Conservation (phyloP, 2,329 filamentous ascomycete genomes). For the Venturiaceae sp. region DNA sequence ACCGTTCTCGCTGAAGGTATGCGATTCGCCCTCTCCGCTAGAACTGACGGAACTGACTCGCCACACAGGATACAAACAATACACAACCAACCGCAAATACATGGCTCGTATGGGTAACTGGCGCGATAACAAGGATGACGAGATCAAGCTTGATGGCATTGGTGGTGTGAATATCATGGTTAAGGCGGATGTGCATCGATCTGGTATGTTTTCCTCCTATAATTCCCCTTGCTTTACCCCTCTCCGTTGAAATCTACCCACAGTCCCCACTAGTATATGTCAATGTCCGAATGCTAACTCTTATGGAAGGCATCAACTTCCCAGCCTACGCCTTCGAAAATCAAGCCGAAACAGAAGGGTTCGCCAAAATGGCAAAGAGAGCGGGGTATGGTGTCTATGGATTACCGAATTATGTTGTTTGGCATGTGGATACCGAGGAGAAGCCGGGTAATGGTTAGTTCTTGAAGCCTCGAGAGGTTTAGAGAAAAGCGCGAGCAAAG, state of each 20-base stretch:
- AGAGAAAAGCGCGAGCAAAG: too few relatives aligned
- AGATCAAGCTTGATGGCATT: slow-evolving; percentile 88
- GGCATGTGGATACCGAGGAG: slow-evolving; percentile 96
- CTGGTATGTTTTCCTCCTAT: slow-evolving; percentile 47
- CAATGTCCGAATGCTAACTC: neutral
- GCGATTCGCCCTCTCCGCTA: neutral
- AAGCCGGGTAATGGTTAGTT: slow-evolving; percentile 69
- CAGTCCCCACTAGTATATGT: neutral
- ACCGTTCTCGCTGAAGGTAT: slow-evolving; percentile 79
- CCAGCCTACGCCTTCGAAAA: slow-evolving; percentile 96
- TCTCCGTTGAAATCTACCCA: neutral
- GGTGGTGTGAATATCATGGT: slow-evolving; percentile 96
- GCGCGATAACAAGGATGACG: slow-evolving; percentile 82
- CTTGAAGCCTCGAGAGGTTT: too few relatives aligned
- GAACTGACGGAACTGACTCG: slow-evolving; percentile 6
- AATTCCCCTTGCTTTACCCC: neutral
- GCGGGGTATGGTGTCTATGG: slow-evolving; percentile 90
- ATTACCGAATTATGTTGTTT: slow-evolving; percentile 94
- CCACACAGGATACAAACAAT: slow-evolving; percentile 79
- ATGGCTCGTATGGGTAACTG: slow-evolving; percentile 90
- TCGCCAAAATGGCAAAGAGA: slow-evolving; percentile 96
- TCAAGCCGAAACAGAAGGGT: slow-evolving; percentile 96
- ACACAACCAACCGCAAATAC: slow-evolving; percentile 79
- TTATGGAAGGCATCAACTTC: slow-evolving; percentile 77
- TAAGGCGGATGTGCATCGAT: slow-evolving; percentile 94